Conservation (phyloP, 306 rosid genomes). For the Hylodesmum podocarpum region DNA sequence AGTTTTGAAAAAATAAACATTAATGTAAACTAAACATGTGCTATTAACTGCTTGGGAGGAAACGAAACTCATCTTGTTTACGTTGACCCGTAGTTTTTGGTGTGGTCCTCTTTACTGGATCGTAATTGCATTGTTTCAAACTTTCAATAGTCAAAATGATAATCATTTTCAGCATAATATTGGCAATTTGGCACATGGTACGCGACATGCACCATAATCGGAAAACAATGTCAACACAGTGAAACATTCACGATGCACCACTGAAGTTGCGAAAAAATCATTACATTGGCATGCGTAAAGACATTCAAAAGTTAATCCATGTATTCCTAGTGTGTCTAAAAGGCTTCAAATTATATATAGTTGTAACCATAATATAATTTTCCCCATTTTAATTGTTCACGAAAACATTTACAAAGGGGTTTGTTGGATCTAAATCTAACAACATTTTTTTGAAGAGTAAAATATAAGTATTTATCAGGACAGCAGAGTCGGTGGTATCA, state of each 20-base stretch:
- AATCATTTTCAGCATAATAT: slow-evolving; percentile 6
- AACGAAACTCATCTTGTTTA: not conserved
- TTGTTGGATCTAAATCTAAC: not conserved
- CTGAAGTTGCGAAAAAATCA: not conserved
- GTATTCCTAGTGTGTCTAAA: not conserved
- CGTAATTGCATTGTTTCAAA: not conserved
- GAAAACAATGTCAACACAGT: not conserved
- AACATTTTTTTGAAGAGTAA: not conserved
- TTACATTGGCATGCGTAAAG: not conserved
- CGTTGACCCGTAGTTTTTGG: not conserved
- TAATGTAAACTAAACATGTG: not conserved
- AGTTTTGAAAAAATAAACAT: not conserved
- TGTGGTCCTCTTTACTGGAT: not conserved
- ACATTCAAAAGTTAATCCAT: not conserved
- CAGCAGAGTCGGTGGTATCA: too few relatives aligned
- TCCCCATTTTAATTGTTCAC: not conserved
- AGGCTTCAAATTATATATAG: not conserved
- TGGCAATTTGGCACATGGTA: slow-evolving; percentile 3
- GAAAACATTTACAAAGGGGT: not conserved
- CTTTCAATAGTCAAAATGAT: not conserved
- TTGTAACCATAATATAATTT: not conserved
- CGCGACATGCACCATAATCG: not conserved
- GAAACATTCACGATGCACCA: not conserved
- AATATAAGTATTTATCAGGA: too few relatives aligned
- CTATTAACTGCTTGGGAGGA: too few relatives aligned